A percentile compares a stretch with the other conserved stretches of the same genome.
Conservation (phyloP, 2,329 filamentous ascomycete genomes). For the Aspergillus sp. region DNA sequence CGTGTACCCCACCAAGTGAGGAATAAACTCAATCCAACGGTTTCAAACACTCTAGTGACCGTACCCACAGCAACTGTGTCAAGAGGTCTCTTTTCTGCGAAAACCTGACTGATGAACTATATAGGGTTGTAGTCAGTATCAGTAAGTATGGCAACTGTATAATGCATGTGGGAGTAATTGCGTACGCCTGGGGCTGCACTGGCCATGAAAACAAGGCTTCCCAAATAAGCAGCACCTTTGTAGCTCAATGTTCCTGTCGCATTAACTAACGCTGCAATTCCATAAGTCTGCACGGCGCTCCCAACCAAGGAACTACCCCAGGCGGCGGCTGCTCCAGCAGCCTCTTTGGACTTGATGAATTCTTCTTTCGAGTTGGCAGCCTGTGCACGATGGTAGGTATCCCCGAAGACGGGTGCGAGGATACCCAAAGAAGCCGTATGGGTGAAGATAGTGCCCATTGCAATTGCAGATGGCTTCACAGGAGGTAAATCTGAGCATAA, state of each 20-base stretch:
- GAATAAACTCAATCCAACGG: conserved; percentile 84
- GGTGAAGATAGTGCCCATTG: conserved; percentile 92
- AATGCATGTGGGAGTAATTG: conserved; percentile 16
- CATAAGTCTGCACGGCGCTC: conserved; percentile 83
- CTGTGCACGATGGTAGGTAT: conserved; percentile 91
- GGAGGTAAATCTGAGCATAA: conserved; percentile 62
- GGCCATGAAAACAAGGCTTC: conserved; percentile 84
- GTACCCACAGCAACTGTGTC: conserved; percentile 86
- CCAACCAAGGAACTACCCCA: conserved; percentile 89
- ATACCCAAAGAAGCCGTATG: conserved; percentile 86
- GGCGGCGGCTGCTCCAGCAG: conserved; percentile 76
- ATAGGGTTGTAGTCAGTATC: background rate
- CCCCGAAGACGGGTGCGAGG: conserved; percentile 83
- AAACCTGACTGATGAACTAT: conserved; percentile 78
- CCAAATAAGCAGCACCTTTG: conserved; percentile 94
- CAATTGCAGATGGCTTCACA: conserved; percentile 97
- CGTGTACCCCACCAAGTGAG: conserved; percentile 97
- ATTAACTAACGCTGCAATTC: conserved; percentile 86
- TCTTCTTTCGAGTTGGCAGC: conserved; percentile 91
- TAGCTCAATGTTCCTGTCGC: conserved; percentile 92
- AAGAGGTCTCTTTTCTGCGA: conserved; percentile 85
- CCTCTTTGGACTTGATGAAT: conserved; percentile 90
- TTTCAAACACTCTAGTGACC: conserved; percentile 83
- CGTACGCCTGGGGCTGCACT: conserved; percentile 80
- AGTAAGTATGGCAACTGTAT: conserved; percentile 4